Conservation (phyloP, 257 asterid species). For the Nicotiana sylvestris region DNA sequence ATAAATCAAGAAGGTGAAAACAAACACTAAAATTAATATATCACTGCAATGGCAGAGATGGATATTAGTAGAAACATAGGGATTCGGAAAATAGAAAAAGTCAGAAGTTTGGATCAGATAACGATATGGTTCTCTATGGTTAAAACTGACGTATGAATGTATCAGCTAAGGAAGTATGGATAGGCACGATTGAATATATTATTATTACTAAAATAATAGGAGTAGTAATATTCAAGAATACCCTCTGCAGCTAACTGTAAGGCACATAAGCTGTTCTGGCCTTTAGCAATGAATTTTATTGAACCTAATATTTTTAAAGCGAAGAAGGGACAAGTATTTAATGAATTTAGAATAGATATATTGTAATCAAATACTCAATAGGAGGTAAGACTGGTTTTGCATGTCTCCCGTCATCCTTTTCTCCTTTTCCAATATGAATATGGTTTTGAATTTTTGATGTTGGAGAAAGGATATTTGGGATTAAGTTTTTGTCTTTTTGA, state of each 20-base stretch:
- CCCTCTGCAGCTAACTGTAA: background rate
- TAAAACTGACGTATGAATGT: slow-evolving; percentile 9
- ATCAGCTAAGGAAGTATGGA: slow-evolving; percentile 7
- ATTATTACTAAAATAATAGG: background rate
- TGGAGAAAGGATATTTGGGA: background rate
- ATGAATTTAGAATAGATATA: no score
- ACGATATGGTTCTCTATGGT: background rate
- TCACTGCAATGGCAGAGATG: background rate
- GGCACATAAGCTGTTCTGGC: background rate
- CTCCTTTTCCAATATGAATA: background rate
- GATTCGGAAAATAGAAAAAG: background rate
- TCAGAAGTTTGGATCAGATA: slow-evolving; percentile 10
- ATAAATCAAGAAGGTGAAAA: background rate
- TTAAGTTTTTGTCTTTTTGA: no score
- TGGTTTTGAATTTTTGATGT: background rate
- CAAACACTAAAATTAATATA: background rate
- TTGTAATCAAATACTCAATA: no score
- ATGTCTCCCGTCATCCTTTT: background rate
- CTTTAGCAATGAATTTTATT: background rate
- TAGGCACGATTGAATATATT: background rate
- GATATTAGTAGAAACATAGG: background rate
- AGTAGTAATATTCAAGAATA: background rate
- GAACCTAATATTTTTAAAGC: background rate
- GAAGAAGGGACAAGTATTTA: no score
- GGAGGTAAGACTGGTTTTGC: background rate